Evolutionary conservation across 2,329 filamentous ascomycete species (phyloP).

Genomic region (Colletotrichum sp.): DNA sequence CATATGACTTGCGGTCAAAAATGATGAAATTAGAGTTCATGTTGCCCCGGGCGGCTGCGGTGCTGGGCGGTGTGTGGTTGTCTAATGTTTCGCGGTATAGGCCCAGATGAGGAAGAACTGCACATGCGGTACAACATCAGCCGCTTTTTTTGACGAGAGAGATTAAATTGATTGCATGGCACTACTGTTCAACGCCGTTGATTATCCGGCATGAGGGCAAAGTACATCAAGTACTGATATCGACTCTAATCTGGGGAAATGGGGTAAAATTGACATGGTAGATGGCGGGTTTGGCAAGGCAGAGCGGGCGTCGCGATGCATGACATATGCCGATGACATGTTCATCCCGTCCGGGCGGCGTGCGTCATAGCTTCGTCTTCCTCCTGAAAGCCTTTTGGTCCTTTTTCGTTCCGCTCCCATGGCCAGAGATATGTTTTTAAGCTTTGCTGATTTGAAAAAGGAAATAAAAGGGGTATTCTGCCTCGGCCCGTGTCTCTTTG

Average conservation of each 20-base stretch:
- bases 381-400: neutral
- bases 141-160: neutral
- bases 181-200: neutral
- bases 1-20: neutral
- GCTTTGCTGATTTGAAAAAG: neutral
- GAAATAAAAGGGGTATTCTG: neutral
- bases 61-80: neutral
- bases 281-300: neutral
- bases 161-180: neutral
- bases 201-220: neutral
- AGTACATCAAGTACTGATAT: neutral
- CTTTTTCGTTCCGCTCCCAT: neutral
- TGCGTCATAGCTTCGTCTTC: neutral
- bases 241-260: neutral
- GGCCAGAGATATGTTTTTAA: neutral
- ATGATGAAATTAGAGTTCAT: neutral
- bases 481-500: neutral
- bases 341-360: constrained; percentile 8
- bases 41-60: neutral
- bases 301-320: constrained; percentile 17
- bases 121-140: neutral
- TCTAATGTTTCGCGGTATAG: neutral
- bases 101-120: neutral
- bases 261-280: neutral
- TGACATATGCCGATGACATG: constrained; percentile 12